Evolutionary conservation across 257 asterid species (phyloP), one percentile per base, ranked within the genome.

Genomic region (Craterostigma plantagineum): DNA sequence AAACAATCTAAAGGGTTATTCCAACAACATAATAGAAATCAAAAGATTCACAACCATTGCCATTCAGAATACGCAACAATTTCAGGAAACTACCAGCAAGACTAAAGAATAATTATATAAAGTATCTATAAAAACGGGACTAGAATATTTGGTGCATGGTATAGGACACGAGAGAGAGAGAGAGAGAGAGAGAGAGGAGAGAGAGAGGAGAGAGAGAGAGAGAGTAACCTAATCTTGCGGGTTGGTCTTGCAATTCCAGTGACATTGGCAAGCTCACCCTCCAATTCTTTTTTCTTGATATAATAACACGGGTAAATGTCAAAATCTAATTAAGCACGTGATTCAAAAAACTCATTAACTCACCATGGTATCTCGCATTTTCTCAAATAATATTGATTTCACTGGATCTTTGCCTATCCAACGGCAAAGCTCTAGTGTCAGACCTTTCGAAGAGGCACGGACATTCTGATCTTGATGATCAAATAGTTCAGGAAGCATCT

Each of bases 331-430:
- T n/a, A 14, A 1, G 11, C 14, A 18, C 10, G 23, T 3, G 14
- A 16, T 18, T 16, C 16, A 18, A 16, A 42, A 42, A 18, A 45
- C 2, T 10, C 4, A 45, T 17, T 23, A 39, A 9, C 62, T 49
- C 76, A 83, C 99, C 99, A 90, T 90, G 33, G 99, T 90, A 66
- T 90, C 99, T 42, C 99, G 92, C 99, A 90, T 90, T 63, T 83
- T 84, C 66, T 90, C 96, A 57, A 90, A 71, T 72, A 90, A 62
- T 61, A 84, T 83, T 40, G 99, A 90, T 61, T 90, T 90, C 16
- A 90, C 99, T 44, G 94, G 84, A 51, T 90, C 99, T 63, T 80
- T 90, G 55, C 94, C 94, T 52, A 90, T 90, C 99, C 99, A 90
- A 43, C 96, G 94, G 61, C 99, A 90, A 42, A 90, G 95, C 74